These are phyloP conservation scores for Plasmodium sp. DNA, from an alignment of 169 alveolate genomes.

Conservation along the genomic window DNA sequence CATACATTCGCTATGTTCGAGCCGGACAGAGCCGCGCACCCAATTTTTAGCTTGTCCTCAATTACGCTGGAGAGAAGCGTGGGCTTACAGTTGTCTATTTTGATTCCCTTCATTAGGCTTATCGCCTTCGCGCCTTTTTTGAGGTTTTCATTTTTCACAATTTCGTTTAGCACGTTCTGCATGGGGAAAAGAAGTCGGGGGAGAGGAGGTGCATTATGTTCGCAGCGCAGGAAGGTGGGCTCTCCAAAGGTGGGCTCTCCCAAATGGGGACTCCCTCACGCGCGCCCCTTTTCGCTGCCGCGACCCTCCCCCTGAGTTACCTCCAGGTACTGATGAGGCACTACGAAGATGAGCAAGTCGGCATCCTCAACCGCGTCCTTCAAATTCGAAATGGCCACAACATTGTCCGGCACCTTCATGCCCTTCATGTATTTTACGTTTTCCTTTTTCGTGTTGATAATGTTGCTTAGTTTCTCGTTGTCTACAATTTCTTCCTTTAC, in stretches of 20 bases:
- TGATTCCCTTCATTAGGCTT: conserved; percentile 88
- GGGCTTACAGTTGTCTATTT: conserved; percentile 82
- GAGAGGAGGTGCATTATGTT: not conserved
- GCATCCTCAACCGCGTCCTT: conserved; percentile 89
- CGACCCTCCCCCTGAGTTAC: conserved; percentile 21
- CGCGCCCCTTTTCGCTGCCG: not conserved
- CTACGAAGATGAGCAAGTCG: conserved; percentile 89
- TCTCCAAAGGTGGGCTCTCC: not conserved
- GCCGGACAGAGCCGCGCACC: conserved; percentile 89
- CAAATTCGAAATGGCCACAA: conserved; percentile 89
- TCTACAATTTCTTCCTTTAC: conserved; percentile 90
- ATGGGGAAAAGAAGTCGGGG: conserved; percentile 1
- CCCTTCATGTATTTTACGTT: conserved; percentile 92
- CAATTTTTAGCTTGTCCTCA: conserved; percentile 81
- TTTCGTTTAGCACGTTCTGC: conserved; percentile 72
- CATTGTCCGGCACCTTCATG: conserved; percentile 88
- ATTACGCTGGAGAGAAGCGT: conserved; percentile 82
- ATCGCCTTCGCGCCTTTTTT: conserved; percentile 85
- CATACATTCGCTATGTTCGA: conserved; percentile 91
- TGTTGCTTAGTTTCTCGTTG: conserved; percentile 88
- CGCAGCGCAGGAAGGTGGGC: not conserved
- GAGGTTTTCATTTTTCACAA: conserved; percentile 71
- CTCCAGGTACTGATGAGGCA: conserved; percentile 92
- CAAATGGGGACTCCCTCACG: not conserved
- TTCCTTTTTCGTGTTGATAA: conserved; percentile 90